Evolutionary conservation across 2,329 filamentous ascomycete species (phyloP).

Genomic region (Exophiala sp.): DNA sequence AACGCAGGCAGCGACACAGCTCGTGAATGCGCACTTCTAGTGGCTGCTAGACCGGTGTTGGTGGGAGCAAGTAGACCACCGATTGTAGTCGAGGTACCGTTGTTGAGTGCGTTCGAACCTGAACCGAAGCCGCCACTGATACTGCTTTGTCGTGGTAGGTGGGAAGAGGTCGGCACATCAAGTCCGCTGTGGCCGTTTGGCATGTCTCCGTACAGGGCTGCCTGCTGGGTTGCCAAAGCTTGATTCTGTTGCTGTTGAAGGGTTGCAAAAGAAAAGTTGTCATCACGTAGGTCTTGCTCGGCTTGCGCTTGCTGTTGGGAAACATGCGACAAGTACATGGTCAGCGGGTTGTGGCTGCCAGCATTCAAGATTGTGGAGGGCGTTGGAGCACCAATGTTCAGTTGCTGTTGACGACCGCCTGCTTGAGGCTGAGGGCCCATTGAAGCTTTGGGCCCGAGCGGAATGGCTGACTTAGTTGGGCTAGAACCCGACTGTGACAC

Average conservation of each 20-base stretch:
- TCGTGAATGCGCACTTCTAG: slow-evolving; percentile 64
- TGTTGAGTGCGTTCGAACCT: slow-evolving; percentile 37
- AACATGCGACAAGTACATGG: slow-evolving; percentile 86
- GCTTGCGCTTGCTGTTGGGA: slow-evolving; percentile 56
- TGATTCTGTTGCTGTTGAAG: slow-evolving; percentile 61
- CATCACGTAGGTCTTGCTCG: slow-evolving; percentile 57
- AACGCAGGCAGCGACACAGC: slow-evolving; percentile 83
- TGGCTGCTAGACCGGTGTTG: slow-evolving; percentile 52
- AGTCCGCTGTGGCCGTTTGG: slow-evolving; percentile 55
- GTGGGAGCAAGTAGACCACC: slow-evolving; percentile 73
- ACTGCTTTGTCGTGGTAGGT: slow-evolving; percentile 45
- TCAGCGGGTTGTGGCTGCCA: slow-evolving; percentile 79
- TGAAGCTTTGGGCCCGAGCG: slow-evolving; percentile 53
- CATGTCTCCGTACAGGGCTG: slow-evolving; percentile 71
- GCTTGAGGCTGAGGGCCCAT: slow-evolving; percentile 54
- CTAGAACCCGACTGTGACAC: slow-evolving; percentile 59
- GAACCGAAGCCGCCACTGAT: slow-evolving; percentile 28
- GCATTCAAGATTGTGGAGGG: slow-evolving; percentile 74
- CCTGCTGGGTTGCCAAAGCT: slow-evolving; percentile 70
- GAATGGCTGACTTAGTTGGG: slow-evolving; percentile 54
- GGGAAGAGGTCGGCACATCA: slow-evolving; percentile 30
- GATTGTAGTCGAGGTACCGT: slow-evolving; percentile 63
- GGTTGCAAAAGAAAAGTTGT: slow-evolving; percentile 40
- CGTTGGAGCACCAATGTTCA: slow-evolving; percentile 53
- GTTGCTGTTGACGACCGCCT: slow-evolving; percentile 51